Evolutionary conservation across 805 yeast species (phyloP), one percentile per base, ranked within the genome.

Genomic region (Candida coquimbonensis): DNA sequence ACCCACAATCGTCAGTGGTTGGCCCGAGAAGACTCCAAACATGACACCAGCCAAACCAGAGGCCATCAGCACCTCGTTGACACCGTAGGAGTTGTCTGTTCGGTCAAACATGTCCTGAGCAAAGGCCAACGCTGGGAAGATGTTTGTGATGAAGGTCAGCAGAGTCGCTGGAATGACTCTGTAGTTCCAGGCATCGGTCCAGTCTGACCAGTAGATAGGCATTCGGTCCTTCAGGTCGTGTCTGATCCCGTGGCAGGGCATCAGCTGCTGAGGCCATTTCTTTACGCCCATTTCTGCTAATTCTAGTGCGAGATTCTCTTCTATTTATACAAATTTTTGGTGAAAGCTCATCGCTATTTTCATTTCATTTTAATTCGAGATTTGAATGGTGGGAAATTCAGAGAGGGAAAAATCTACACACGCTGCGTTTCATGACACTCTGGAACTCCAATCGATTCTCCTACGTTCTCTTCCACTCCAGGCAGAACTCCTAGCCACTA

Each of bases 101-200:
- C 87, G 81, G 62, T 90, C 96, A 63, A 89, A 90, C 96, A 91
- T 85, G 61, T 91, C 98, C 59, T 88, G 96, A 0, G 97, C 95
- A 71, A 91, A 91, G 0, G 98, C 96, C 37, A 91, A 74, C 0
- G 97, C 97, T 2, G 98, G 98, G 35, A 91, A 70, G 39, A 91
- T 61, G 61, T 93, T 91, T 38, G 96, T 89, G 71, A 93, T 89
- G 63, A 84, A 91, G 13, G 93, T 84, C 61, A 77, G 88, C 2
- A 85, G 66, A 0, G 88, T 81, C 0, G 96, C 72, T 0, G 99
- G 99, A 2, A 91, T 69, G 13, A 90, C 95, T 56, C 99, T 66
- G 61, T 93, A 93, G 59, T 87, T 82, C 64, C 75, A 71, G 0
- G 91, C 91, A 67, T 91, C 98, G 14, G 57, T 74, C 79, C 91